Percentiles rank a stretch among this genome's conserved stretches.
phyloP scores from a whole-genome alignment of 768 basidiomycete genomes.

The Phlebiopsis flavidoalba region DNA sequence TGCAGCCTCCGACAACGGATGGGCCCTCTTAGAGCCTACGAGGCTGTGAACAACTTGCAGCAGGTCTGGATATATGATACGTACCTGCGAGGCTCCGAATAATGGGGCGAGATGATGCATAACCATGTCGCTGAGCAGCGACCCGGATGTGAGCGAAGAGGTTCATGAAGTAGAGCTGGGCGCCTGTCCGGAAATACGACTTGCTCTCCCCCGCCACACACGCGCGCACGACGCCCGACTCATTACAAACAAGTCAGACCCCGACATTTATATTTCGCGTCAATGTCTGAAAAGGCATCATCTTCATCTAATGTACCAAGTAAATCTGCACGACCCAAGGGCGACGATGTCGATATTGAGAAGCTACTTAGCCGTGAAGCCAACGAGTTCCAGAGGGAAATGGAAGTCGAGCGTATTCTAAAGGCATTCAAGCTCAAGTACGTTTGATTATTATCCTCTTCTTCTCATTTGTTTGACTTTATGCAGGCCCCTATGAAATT shows the following conservation, averaged over 20 bases:
- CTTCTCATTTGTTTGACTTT: not conserved
- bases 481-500: conserved; percentile 84
- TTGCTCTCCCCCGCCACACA: conserved; percentile 10
- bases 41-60: not conserved
- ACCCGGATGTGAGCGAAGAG: conserved; percentile 13
- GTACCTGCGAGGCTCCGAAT: not conserved
- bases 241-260: not conserved
- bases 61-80: not conserved
- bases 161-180: conserved; percentile 18
- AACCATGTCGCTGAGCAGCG: conserved; percentile 15
- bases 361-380: conserved; percentile 76
- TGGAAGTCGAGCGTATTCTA: conserved; percentile 88
- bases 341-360: conserved; percentile 60
- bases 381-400: conserved; percentile 79
- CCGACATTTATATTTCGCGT: not conserved
- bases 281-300: conserved; percentile 19
- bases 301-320: conserved; percentile 13
- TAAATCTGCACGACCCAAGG: conserved; percentile 13
- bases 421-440: conserved; percentile 97
- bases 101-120: not conserved
- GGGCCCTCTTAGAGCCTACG: not conserved
- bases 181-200: conserved; percentile 4
- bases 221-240: conserved; percentile 4
- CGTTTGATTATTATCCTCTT: conserved; percentile 20
- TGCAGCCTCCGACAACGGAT: not conserved